These are phyloP conservation scores for Chlamydomonas eustigma DNA, from an alignment of 139 green algal species.

Conservation along the genomic window DNA sequence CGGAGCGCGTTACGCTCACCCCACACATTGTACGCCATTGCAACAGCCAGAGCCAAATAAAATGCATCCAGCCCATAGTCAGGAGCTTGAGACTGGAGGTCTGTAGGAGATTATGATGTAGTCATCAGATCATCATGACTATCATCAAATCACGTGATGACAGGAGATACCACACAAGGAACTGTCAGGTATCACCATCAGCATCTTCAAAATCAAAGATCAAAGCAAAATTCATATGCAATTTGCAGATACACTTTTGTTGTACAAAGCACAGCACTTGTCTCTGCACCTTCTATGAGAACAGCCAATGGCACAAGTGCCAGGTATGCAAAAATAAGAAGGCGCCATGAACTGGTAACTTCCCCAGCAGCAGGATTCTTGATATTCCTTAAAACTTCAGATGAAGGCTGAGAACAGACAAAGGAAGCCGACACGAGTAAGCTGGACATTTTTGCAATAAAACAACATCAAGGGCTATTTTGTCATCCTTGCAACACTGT, in stretches of 20 bases:
- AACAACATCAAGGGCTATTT: too few relatives aligned
- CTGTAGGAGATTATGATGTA: not conserved
- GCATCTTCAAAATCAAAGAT: too few relatives aligned
- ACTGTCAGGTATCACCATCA: too few relatives aligned
- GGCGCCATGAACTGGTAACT: not conserved
- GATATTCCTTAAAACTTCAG: not conserved
- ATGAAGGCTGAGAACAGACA: not conserved
- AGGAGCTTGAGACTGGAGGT: not conserved
- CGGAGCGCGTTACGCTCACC: slow-evolving; percentile 4
- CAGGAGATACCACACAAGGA: too few relatives aligned
- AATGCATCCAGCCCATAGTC: not conserved
- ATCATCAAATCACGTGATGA: too few relatives aligned
- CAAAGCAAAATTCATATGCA: too few relatives aligned
- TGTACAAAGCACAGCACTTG: too few relatives aligned
- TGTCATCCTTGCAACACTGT: too few relatives aligned
- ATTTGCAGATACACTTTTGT: too few relatives aligned
- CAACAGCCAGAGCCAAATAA: not conserved
- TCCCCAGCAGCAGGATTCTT: not conserved
- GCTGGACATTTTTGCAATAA: too few relatives aligned
- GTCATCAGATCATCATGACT: too few relatives aligned
- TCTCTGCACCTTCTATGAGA: not conserved
- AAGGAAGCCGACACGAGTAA: too few relatives aligned
- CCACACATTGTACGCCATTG: slow-evolving; percentile 6
- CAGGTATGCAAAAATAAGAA: not conserved
- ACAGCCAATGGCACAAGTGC: not conserved